Base-by-base conservation (phyloP, 768 basidiomycete species). In the Suillus fuscotomentosus region DNA sequence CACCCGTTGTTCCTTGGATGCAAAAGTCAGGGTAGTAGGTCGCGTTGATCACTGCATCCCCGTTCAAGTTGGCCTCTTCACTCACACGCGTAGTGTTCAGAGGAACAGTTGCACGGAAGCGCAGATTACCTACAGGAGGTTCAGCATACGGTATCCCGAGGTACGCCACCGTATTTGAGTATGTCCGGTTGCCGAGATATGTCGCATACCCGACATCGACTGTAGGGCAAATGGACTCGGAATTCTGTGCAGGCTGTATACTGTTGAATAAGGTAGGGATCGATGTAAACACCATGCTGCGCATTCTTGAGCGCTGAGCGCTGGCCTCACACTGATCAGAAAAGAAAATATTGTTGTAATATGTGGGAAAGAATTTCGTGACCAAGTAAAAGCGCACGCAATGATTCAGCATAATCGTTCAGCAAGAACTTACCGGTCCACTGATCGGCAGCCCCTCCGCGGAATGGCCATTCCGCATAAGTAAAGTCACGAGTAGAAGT, bases 191-290 rank as follows among this genome's bases (percentile, higher is more conserved):
- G 3, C 87, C 88, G 3, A 78, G 75, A 67, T 87, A 89, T 62
- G 77, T 80, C 1, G 83, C 86, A 64, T 90, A 88, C 15, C 87
- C 87, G 13, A 84, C 79, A 66, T 87, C 81, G 43, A 86, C 81
- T 31, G 86, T 73, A 62, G 75, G 67, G 10, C 62, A 57, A 1
- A 47, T 41, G 10, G 56, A 38, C 36, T 38, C 10, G 10, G 10
- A 24, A 2, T 66, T 47, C 7, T 38, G 65, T 47, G 63, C 70
- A 43, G 68, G 66, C 20, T 0, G 9, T 10, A 54, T 41, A 36
- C 42, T 41, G 56, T 47, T 62, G 65, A 14, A 15, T 10, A 61
- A 56, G 54, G 79, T 63, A 53, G 81, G 76, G 43, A 73, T 59
- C 8, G 67, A 56, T 7, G 38, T 11, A 27, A 50, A 17, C 15